Evolutionary conservation across 1,284 basidiomycete species (phyloP).

Genomic region (Fomes fomentarius): DNA sequence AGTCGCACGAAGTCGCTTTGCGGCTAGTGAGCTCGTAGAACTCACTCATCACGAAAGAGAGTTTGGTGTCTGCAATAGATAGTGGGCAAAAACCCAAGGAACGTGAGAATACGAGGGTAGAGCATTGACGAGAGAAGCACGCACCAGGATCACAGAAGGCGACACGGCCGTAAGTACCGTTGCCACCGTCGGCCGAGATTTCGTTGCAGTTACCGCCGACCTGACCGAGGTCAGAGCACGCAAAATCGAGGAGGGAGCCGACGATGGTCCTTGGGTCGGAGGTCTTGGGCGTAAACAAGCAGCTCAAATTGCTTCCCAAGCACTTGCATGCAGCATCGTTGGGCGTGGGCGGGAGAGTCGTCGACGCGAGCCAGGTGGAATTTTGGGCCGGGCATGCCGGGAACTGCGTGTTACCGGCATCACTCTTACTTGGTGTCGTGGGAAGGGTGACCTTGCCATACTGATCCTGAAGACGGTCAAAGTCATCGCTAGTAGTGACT

Average conservation of each 20-base stretch:
- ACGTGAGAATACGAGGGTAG: slow-evolving; percentile 3
- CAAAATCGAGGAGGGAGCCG: slow-evolving; percentile 69
- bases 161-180: slow-evolving; percentile 77
- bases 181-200: slow-evolving; percentile 73
- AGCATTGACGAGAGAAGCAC: slow-evolving; percentile 28
- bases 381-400: slow-evolving; percentile 69
- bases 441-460: slow-evolving; percentile 63
- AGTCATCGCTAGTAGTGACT: slow-evolving; percentile 72
- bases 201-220: slow-evolving; percentile 65
- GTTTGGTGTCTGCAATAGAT: slow-evolving; percentile 59
- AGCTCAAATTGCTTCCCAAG: slow-evolving; percentile 68
- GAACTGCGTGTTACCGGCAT: slow-evolving; percentile 57
- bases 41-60: slow-evolving; percentile 83
- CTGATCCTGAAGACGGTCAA: slow-evolving; percentile 62
- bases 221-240: slow-evolving; percentile 72
- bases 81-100: background rate
- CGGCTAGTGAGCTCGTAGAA: slow-evolving; percentile 74
- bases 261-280: slow-evolving; percentile 68
- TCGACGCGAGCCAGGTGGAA: slow-evolving; percentile 64
- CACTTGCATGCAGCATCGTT: slow-evolving; percentile 81
- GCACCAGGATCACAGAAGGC: slow-evolving; percentile 76
- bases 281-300: slow-evolving; percentile 68
- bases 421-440: slow-evolving; percentile 63
- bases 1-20: slow-evolving; percentile 68
- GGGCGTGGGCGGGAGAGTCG: slow-evolving; percentile 82